These are phyloP conservation scores for Coemansia sp. DNA, from an alignment of 192 early-diverging fungal species.

Conservation along the genomic window DNA sequence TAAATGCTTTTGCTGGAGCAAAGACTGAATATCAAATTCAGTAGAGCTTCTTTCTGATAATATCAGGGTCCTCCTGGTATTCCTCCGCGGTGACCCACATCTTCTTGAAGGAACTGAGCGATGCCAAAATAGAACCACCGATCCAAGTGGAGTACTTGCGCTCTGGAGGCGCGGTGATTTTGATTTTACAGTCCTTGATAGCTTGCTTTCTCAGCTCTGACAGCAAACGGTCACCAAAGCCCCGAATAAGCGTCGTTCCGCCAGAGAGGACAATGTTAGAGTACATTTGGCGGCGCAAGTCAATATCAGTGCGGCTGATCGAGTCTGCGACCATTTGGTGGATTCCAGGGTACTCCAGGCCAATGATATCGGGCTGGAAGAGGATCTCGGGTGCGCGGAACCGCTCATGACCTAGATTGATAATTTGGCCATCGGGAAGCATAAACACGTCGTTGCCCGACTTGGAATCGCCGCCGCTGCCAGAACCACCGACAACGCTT, in stretches of 20 bases:
- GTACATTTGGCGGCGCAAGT: conserved; percentile 86
- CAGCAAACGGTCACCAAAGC: conserved; percentile 93
- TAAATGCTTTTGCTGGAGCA: not conserved
- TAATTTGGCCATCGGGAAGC: conserved; percentile 43
- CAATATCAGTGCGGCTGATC: conserved; percentile 93
- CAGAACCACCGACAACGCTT: conserved; percentile 66
- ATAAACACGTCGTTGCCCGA: conserved; percentile 42
- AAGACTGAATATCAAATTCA: conserved; percentile 25
- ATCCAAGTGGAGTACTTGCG: conserved; percentile 99
- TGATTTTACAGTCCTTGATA: conserved; percentile 94
- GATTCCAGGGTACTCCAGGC: conserved; percentile 89
- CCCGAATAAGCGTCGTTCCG: conserved; percentile 89
- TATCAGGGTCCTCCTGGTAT: conserved; percentile 95
- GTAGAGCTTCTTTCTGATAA: conserved; percentile 80
- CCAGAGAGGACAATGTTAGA: conserved; percentile 94
- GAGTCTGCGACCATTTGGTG: conserved; percentile 93
- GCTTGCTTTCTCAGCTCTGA: conserved; percentile 87
- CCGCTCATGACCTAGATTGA: conserved; percentile 82
- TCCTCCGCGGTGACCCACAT: conserved; percentile 99
- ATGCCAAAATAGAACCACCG: conserved; percentile 93
- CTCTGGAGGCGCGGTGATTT: conserved; percentile 96
- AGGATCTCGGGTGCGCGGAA: conserved; percentile 96
- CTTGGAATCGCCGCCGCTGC: conserved; percentile 67
- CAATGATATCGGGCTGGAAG: conserved; percentile 93
- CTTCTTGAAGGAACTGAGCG: conserved; percentile 98